Percentiles rank a stretch among this genome's conserved stretches.
These are phyloP conservation scores for Cladosporium sp. DNA, from an alignment of 2,329 filamentous ascomycete species.

Conservation along the genomic window DNA sequence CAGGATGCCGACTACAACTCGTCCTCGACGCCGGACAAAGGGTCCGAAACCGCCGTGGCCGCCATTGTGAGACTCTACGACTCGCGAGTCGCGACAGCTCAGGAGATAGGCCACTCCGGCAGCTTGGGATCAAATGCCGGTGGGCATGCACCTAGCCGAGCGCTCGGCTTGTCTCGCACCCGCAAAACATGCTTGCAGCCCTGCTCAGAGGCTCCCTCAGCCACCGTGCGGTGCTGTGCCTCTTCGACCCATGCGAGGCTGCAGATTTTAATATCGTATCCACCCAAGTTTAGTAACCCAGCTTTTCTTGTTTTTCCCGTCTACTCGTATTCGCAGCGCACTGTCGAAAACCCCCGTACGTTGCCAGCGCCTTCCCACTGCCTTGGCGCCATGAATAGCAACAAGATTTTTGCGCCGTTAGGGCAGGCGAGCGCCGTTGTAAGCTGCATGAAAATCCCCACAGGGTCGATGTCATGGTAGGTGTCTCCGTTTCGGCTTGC, in stretches of 20 bases:
- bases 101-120: neutral
- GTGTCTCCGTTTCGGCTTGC: neutral
- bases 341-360: neutral
- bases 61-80: neutral
- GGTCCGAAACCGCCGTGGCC: slow-evolving; percentile 6
- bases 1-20: neutral
- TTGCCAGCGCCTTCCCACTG: neutral
- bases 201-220: neutral
- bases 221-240: neutral
- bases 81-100: slow-evolving; percentile 8
- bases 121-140: slow-evolving; percentile 10
- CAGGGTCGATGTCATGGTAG: slow-evolving; percentile 11
- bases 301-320: neutral
- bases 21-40: neutral
- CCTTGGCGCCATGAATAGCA: slow-evolving; percentile 16
- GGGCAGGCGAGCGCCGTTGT: slow-evolving; percentile 7
- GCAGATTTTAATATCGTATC: slow-evolving; percentile 3
- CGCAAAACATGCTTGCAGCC: slow-evolving; percentile 2
- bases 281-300: neutral
- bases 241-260: slow-evolving; percentile 1
- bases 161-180: slow-evolving; percentile 9
- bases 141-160: slow-evolving; percentile 10
- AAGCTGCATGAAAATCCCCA: slow-evolving; percentile 14
- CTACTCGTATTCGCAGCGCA: slow-evolving; percentile 9
- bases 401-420: slow-evolving; percentile 13